A percentile compares a stretch with the other conserved stretches of the same genome.
These are phyloP conservation scores for Tillandsia leiboldiana DNA, from an alignment of 176 grass and related monocot genomes.

Conservation along the genomic window DNA sequence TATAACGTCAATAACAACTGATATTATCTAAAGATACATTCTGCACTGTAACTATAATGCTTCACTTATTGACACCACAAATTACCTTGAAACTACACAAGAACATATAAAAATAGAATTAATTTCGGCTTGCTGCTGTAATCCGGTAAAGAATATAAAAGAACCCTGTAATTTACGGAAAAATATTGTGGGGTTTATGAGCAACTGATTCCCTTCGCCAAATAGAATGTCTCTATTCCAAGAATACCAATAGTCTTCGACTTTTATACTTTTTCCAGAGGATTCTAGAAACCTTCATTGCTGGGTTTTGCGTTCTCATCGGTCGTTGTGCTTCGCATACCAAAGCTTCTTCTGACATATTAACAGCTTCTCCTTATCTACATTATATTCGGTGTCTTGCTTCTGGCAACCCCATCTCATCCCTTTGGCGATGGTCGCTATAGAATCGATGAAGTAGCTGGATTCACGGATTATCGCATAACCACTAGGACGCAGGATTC, in stretches of 20 bases:
- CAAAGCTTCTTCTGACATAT: constrained; percentile 89
- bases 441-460: constrained; percentile 67
- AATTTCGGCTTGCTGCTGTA: background rate
- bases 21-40: background rate
- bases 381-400: constrained; percentile 48
- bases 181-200: too few relatives aligned
- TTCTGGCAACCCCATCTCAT: constrained; percentile 85
- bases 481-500: constrained; percentile 68
- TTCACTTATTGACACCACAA: background rate
- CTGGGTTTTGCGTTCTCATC: background rate
- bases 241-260: background rate
- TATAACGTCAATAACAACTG: background rate
- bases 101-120: background rate
- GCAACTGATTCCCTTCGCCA: background rate
- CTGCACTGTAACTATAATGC: background rate
- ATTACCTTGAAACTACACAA: background rate
- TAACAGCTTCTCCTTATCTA: constrained; percentile 72
- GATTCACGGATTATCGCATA: constrained; percentile 71
- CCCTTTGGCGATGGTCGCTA: constrained; percentile 62
- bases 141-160: background rate
- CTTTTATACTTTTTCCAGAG: background rate
- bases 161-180: too few relatives aligned
- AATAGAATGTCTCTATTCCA: background rate
- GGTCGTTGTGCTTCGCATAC: constrained; percentile 41
- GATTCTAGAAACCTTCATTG: background rate